Conservation (phyloP, 1,284 basidiomycete genomes). For the Cystobasidium sp. region DNA sequence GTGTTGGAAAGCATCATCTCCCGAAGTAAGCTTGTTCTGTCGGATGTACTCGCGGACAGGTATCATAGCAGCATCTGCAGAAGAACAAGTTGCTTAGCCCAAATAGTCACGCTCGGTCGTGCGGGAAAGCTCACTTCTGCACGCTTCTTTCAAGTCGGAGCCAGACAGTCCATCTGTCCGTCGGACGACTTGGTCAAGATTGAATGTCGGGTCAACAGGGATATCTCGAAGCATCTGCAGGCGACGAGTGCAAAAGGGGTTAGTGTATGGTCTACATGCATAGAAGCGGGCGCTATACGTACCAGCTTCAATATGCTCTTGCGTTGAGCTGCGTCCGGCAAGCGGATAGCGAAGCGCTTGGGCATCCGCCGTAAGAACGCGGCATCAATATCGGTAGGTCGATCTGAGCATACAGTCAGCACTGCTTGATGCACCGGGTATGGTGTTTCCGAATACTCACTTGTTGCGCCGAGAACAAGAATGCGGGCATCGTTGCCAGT, state of each 20-base stretch:
- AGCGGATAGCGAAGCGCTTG: constrained; percentile 87
- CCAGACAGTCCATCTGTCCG: constrained; percentile 81
- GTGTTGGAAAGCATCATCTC: constrained; percentile 33
- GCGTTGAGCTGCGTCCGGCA: constrained; percentile 82
- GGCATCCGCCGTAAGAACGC: constrained; percentile 73
- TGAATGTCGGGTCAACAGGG: constrained; percentile 69
- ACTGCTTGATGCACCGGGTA: neutral
- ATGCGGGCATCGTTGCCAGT: constrained; percentile 75
- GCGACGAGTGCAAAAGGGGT: neutral
- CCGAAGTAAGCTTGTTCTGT: constrained; percentile 36
- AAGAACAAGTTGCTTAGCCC: neutral
- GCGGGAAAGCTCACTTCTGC: constrained; percentile 65
- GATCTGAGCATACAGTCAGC: constrained; percentile 86
- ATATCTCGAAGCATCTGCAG: constrained; percentile 81
- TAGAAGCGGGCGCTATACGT: constrained; percentile 52
- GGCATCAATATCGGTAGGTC: constrained; percentile 92
- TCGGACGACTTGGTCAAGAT: constrained; percentile 70
- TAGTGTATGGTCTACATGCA: neutral
- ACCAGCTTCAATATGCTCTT: constrained; percentile 87
- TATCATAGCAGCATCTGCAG: constrained; percentile 74
- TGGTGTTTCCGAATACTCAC: constrained; percentile 72
- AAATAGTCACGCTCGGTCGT: constrained; percentile 50
- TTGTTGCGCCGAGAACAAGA: constrained; percentile 77
- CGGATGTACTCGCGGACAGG: constrained; percentile 76
- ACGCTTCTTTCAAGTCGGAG: constrained; percentile 92